Conservation (phyloP, 352 stramenopile genomes). For the Phytophthora vignae region DNA sequence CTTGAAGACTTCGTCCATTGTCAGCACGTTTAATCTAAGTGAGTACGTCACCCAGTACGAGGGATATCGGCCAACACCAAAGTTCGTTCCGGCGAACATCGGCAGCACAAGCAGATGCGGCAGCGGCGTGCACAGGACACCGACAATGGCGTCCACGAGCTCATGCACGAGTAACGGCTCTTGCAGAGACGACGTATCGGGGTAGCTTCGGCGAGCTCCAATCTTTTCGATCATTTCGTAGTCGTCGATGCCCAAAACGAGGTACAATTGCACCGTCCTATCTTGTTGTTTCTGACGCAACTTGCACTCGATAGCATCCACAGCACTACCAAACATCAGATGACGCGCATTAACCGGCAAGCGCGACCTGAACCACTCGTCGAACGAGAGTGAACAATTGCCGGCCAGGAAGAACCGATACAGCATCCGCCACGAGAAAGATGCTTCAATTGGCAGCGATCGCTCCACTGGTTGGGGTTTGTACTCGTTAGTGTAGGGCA, state of each 20-base stretch:
- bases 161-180: not conserved
- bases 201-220: not conserved
- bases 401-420: slow-evolving; percentile 37
- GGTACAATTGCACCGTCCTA: not conserved
- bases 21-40: not conserved
- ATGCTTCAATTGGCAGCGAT: slow-evolving; percentile 37
- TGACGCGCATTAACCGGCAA: not conserved
- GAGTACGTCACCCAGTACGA: not conserved
- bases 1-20: not conserved
- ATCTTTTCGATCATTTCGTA: not conserved
- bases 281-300: slow-evolving; percentile 4
- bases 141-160: not conserved
- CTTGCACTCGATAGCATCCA: slow-evolving; percentile 8
- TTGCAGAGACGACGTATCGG: not conserved
- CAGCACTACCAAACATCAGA: not conserved
- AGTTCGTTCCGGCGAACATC: not conserved
- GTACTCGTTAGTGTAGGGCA: slow-evolving; percentile 26
- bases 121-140: not conserved
- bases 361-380: not conserved
- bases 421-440: slow-evolving; percentile 38
- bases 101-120: not conserved
- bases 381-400: slow-evolving; percentile 27
- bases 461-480: slow-evolving; percentile 22
- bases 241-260: not conserved
- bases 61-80: not conserved